Evolutionary conservation across 1,284 basidiomycete species (phyloP).

Genomic region (Heterobasidion annosum): DNA sequence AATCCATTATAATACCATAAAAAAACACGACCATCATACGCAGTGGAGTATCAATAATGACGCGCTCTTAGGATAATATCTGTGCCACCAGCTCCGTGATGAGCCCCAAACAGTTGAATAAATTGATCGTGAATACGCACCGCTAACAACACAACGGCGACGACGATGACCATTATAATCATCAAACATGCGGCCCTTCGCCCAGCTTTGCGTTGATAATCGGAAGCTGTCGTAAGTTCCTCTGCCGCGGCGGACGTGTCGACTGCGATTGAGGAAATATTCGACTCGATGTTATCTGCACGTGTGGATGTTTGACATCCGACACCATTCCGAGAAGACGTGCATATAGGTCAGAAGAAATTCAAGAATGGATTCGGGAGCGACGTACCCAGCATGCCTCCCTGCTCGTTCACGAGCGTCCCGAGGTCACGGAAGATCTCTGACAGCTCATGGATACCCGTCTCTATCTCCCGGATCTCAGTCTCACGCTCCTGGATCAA

Average conservation of each 20-base stretch:
- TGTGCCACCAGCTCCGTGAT: background rate
- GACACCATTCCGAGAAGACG: too few species aligned
- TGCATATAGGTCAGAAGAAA: too few species aligned
- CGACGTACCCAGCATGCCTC: slow-evolving; percentile 85
- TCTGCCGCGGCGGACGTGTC: slow-evolving; percentile 83
- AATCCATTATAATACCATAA: slow-evolving; percentile 10
- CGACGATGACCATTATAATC: slow-evolving; percentile 81
- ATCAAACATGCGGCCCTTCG: slow-evolving; percentile 85
- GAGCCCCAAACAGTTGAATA: background rate
- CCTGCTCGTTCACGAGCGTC: slow-evolving; percentile 91
- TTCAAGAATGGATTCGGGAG: background rate
- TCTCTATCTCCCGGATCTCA: slow-evolving; percentile 96
- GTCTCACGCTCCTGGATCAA: slow-evolving; percentile 92
- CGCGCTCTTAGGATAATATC: slow-evolving; percentile 7
- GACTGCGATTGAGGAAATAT: slow-evolving; percentile 80
- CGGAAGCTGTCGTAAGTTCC: slow-evolving; percentile 85
- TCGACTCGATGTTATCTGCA: slow-evolving; percentile 91
- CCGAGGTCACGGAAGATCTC: slow-evolving; percentile 98
- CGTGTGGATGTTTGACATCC: background rate
- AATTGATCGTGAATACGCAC: slow-evolving; percentile 41
- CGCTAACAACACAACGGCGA: slow-evolving; percentile 86
- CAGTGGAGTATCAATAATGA: background rate
- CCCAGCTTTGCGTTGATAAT: slow-evolving; percentile 93
- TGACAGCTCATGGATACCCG: slow-evolving; percentile 92
- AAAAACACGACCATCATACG: slow-evolving; percentile 4